These are phyloP conservation scores for Xerocomellus intermedius DNA, from an alignment of 768 basidiomycete species.

Conservation along the genomic window DNA sequence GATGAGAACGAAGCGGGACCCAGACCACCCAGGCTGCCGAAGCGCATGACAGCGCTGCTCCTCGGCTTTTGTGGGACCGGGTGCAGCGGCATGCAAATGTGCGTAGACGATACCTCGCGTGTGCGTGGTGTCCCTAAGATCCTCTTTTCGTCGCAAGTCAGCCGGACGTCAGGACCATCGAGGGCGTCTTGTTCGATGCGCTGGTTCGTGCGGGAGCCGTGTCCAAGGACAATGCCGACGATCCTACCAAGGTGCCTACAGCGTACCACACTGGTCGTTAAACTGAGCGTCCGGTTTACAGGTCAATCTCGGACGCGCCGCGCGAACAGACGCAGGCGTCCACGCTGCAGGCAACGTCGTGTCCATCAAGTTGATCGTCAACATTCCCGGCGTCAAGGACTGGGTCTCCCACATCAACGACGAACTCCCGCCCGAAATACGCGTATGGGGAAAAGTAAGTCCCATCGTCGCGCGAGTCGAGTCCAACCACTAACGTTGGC, in stretches of 20 bases:
- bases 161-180: conserved; percentile 74
- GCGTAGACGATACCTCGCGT: conserved; percentile 43
- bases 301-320: conserved; percentile 85
- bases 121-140: background rate
- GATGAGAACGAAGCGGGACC: conserved; percentile 11
- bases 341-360: conserved; percentile 96
- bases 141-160: conserved; percentile 45
- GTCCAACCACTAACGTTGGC: background rate
- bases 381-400: conserved; percentile 68
- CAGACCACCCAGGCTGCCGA: conserved; percentile 67
- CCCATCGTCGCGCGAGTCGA: background rate
- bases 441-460: conserved; percentile 87
- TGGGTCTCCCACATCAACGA: conserved; percentile 76
- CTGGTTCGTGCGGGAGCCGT: conserved; percentile 89
- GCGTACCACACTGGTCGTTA: background rate
- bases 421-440: conserved; percentile 86
- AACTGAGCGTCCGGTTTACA: conserved; percentile 28
- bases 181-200: conserved; percentile 85
- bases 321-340: conserved; percentile 95
- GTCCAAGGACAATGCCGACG: conserved; percentile 90
- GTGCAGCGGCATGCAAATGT: conserved; percentile 97
- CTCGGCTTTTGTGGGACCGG: conserved; percentile 92
- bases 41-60: conserved; percentile 79
- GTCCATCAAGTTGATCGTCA: conserved; percentile 84
- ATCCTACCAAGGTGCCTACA: conserved; percentile 73